Base-by-base conservation (phyloP, 169 alveolate species). In the Eimeria zaria region DNA sequence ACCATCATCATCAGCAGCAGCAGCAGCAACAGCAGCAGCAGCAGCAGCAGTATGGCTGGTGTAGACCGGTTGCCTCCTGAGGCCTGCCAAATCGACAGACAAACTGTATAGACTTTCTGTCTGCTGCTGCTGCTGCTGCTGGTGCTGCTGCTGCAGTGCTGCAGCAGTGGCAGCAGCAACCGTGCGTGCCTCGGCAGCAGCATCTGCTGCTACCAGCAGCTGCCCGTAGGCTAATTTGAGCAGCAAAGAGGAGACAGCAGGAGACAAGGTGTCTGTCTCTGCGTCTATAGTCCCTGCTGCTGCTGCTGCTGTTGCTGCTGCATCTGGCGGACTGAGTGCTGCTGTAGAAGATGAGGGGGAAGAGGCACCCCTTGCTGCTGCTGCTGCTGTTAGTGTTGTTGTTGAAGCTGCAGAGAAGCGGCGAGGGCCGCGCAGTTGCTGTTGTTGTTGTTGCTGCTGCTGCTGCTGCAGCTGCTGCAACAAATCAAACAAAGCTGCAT, bases 151-250 rank as follows among this genome's bases (percentile, higher is more conserved):
- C 44, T 41, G 67, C 41, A 62, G 76, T 41, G 41, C 67, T 6
- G 89, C 95, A 39, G 89, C 76, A 2, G 95, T 87, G 58, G 84
- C 95, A 73, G 95, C 76, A 46, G 87, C 80, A 14, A 60, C 55
- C 33, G 83, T 76, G 46, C 71, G 81, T 14, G 96, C 90, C 53
- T 85, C 74, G 22, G 91, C 90, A 48, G 81, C 67, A 12, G 67
- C 67, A 16, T 91, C 84, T 24, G 91, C 71, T 84, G 83, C 55
- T 30, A 64, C 84, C 39, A 91, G 55, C 67, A 76, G 67, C 73
- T 78, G 96, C 53, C 62, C 78, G 60, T 85, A 51, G 1, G 83
- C 62, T 41, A 85, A 33, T 11, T 51, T 36, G 20, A 62, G 58
- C 36, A 81, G 90, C 74, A 48, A 67, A 12, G 46, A 81, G n/a